Evolutionary conservation across 1,139 yeast genomes (phyloP), one percentile per base, ranked within the genome.

Genomic region (Yamadazyma aaseri): DNA sequence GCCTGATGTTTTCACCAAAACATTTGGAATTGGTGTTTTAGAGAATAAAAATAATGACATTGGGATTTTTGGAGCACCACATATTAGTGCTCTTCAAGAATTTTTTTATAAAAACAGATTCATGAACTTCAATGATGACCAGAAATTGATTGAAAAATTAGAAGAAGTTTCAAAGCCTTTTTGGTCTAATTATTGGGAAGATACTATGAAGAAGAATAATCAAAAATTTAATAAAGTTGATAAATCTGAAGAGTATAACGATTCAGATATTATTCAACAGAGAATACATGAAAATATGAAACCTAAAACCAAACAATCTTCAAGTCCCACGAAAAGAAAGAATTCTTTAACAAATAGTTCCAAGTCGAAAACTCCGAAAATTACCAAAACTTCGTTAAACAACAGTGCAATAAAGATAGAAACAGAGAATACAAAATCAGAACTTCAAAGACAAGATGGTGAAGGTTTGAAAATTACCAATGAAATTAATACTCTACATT

Each of bases 51-150:
- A 46, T 6, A 49, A 52, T 27, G 58, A 59, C 14, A 47, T 65
- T 3, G 60, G 73, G 0, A 65, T 76, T 0, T 77, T 71, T 58
- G 83, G 84, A 1, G 82, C 79, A 9, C 81, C 84, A 0, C 85
- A 79, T 41, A 42, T 79, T n/a, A 60, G 62, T 29, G 54, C 71
- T 1, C 51, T 74, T 10, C 85, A 79, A 44, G 74, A 66, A 17
- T 72, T 75, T 39, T 76, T 63, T 47, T 76, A 70, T 49, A 76
- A 71, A 46, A 71, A 76, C 46, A 48, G 85, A 31, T 69, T 76
- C 38, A 48, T 56, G 39, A 42, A 57, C 34, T 44, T 66, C 41
- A 49, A 49, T 10, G 55, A 63, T 22, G 43, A 39, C 1, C 59
- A 50, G 2, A 47, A 36, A 2, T 45, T 71, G 26, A 41, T 42